phyloP scores from a whole-genome alignment of 352 stramenopile species.

The Blastocystis sp. region DNA sequence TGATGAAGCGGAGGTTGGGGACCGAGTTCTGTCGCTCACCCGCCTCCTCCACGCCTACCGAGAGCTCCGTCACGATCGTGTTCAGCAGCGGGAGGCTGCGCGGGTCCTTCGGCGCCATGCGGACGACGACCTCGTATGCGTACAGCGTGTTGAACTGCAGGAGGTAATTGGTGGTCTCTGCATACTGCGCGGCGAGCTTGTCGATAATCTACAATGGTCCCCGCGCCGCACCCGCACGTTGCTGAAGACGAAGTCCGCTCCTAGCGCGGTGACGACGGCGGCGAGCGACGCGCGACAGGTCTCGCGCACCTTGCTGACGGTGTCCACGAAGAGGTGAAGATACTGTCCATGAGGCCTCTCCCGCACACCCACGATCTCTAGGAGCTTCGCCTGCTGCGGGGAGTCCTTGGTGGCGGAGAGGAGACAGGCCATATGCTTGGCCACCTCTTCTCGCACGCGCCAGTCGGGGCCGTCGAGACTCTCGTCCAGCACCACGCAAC shows the following conservation, averaged over 20 bases:
- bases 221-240: background rate
- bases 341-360: background rate
- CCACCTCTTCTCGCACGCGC: constrained; percentile 46
- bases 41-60: background rate
- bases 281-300: constrained; percentile 11
- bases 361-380: constrained; percentile 3
- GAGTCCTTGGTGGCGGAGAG: background rate
- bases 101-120: background rate
- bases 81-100: background rate
- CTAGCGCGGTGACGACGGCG: background rate
- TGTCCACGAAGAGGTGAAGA: constrained; percentile 39
- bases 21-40: background rate
- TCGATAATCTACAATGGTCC: background rate
- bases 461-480: constrained; percentile 34
- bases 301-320: constrained; percentile 41
- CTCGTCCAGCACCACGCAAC: constrained; percentile 23
- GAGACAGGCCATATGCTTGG: constrained; percentile 44
- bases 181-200: background rate
- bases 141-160: constrained; percentile 44
- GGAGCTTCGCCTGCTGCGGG: background rate
- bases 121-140: constrained; percentile 1
- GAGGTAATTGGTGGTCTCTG: constrained; percentile 22
- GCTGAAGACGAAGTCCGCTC: constrained; percentile 13
- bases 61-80: constrained; percentile 24
- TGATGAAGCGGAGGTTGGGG: constrained; percentile 46